Evolutionary conservation across 2,329 filamentous ascomycete species (phyloP).

Genomic region (Akanthomyces muscarius): DNA sequence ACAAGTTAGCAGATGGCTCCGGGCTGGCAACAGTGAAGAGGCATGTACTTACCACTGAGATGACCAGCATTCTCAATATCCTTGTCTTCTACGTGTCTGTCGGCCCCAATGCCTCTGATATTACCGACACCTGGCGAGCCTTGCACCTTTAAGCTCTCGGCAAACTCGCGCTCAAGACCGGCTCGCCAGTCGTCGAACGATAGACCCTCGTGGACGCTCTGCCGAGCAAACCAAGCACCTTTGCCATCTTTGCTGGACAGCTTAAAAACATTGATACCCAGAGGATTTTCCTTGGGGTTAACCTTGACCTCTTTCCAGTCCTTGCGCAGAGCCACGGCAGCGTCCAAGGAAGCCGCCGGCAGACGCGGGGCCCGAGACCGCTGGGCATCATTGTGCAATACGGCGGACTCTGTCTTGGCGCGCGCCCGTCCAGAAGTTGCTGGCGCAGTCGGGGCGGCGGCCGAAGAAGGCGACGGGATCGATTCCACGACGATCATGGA

Average conservation of each 20-base stretch:
- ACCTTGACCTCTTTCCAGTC: slow-evolving; percentile 86
- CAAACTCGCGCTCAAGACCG: slow-evolving; percentile 75
- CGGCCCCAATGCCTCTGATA: slow-evolving; percentile 81
- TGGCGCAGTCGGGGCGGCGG: slow-evolving; percentile 40
- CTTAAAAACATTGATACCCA: slow-evolving; percentile 76
- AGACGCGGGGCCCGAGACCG: slow-evolving; percentile 38
- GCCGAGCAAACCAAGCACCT: slow-evolving; percentile 84
- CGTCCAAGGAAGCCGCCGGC: slow-evolving; percentile 45
- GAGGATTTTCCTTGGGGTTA: slow-evolving; percentile 66
- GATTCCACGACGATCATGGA: slow-evolving; percentile 72
- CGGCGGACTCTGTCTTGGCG: slow-evolving; percentile 48
- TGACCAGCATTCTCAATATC: slow-evolving; percentile 55
- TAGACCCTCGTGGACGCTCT: slow-evolving; percentile 76
- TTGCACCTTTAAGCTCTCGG: slow-evolving; percentile 68
- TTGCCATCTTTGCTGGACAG: slow-evolving; percentile 72
- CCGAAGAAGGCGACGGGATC: slow-evolving; percentile 49
- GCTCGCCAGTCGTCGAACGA: slow-evolving; percentile 73
- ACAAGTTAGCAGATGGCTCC: slow-evolving; percentile 20
- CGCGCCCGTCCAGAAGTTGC: slow-evolving; percentile 46
- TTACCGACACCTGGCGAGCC: slow-evolving; percentile 67
- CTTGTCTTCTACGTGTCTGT: slow-evolving; percentile 65
- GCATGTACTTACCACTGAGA: slow-evolving; percentile 50
- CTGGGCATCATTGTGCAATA: slow-evolving; percentile 48
- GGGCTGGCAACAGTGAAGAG: slow-evolving; percentile 13
- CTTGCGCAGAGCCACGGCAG: slow-evolving; percentile 59